A percentile compares a stretch with the other conserved stretches of the same genome.
Evolutionary conservation across 495 filamentous ascomycete genomes (phyloP).

Genomic region (Cercophora scortea): DNA sequence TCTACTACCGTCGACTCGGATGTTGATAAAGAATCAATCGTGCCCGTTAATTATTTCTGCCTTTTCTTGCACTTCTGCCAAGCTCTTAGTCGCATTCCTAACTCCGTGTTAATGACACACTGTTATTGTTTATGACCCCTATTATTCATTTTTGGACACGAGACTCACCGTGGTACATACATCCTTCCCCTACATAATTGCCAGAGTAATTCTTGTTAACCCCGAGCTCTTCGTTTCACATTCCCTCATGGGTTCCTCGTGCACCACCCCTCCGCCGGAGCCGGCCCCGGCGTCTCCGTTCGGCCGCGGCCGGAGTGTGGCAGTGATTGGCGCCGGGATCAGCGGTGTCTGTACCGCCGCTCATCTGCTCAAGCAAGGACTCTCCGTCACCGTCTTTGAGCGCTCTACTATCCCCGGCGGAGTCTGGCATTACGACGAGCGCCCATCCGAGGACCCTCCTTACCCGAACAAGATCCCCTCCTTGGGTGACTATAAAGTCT

Average conservation of each 20-base stretch:
- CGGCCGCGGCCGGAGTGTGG: conserved; percentile 30
- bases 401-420: conserved; percentile 51
- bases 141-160: no score
- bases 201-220: no score
- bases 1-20: no score
- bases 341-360: conserved; percentile 57
- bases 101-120: no score
- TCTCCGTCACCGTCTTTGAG: conserved; percentile 60
- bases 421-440: conserved; percentile 60
- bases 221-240: not conserved
- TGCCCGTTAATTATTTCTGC: no score
- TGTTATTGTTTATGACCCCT: no score
- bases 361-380: conserved; percentile 49
- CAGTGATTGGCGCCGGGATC: conserved; percentile 64
- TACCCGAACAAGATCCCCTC: conserved; percentile 47
- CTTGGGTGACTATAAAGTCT: conserved; percentile 14
- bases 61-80: no score
- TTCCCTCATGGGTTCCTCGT: not conserved
- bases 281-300: conserved; percentile 1
- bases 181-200: no score
- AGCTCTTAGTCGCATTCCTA: no score
- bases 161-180: no score
- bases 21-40: no score
- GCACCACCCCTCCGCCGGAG: not conserved
- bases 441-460: conserved; percentile 44